phyloP scores from a whole-genome alignment of 2,329 filamentous ascomycete species.

The Diplodia scrobiculata region DNA sequence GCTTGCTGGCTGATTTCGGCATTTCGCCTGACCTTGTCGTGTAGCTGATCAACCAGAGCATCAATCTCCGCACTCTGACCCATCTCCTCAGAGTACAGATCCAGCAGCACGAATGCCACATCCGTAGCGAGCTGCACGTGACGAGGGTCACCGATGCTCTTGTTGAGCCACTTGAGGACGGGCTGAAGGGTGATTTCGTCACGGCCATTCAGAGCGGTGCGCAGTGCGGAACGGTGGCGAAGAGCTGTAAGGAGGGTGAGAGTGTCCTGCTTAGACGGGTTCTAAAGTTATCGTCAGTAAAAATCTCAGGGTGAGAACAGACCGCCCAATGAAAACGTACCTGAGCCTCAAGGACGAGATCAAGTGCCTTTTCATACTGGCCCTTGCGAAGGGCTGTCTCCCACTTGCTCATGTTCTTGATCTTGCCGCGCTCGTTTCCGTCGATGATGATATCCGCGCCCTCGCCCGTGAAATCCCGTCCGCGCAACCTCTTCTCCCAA shows the following conservation, averaged over 20 bases:
- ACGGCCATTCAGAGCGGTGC: conserved; percentile 75
- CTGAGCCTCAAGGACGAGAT: conserved; percentile 65
- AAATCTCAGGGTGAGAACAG: too few species aligned
- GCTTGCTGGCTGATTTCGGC: conserved; percentile 83
- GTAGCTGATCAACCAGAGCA: conserved; percentile 67
- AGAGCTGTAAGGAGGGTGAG: conserved; percentile 82
- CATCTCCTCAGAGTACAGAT: conserved; percentile 81
- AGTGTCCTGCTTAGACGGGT: conserved; percentile 43
- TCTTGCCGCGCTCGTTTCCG: conserved; percentile 65
- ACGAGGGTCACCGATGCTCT: conserved; percentile 78
- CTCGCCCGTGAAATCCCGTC: conserved; percentile 80
- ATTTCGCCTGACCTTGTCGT: conserved; percentile 70
- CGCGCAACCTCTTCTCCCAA: conserved; percentile 64
- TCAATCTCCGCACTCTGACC: conserved; percentile 74
- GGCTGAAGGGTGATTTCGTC: conserved; percentile 81
- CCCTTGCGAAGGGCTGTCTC: conserved; percentile 78
- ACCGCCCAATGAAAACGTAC: conserved; percentile 34
- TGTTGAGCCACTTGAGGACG: conserved; percentile 78
- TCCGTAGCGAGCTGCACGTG: conserved; percentile 82
- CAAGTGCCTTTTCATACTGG: conserved; percentile 74
- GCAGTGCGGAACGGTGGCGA: conserved; percentile 82
- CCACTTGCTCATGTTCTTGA: conserved; percentile 71
- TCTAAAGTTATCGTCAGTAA: background rate
- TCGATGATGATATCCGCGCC: conserved; percentile 87
- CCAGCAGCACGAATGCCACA: conserved; percentile 76